Evolutionary conservation across 352 stramenopile species (phyloP), one percentile per base, ranked within the genome.

Genomic region (Achlya hypogyna): DNA sequence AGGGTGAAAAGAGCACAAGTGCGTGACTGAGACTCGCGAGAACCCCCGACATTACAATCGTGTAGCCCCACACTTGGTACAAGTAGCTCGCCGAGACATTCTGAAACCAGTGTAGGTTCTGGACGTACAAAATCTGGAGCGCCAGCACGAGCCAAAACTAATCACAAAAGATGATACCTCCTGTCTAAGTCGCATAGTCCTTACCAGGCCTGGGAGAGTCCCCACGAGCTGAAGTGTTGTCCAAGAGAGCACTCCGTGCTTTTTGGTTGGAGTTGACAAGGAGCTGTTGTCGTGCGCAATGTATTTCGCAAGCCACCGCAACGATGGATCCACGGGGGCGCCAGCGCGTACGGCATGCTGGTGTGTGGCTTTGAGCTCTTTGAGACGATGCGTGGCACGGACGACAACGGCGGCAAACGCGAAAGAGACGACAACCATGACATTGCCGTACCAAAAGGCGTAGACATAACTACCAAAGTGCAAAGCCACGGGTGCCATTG

Each of bases 381-480:
- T 65, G 42, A 65, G 47, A 14, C 34, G 59, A 5, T 12, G 16
- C 6, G 53, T 27, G 29, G 42, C 23, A 12, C 14, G 32, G 22
- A 59, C 59, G 5, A 27, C 32, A 9, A 65, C 16, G 18, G 22
- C 28, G 14, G 59, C 59, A 22, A 65, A 28, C 0, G 23, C 42
- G 31, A 28, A 65, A 18, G 59, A 65, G 20, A 65, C 10, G 23
- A 65, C 6, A 23, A 32, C 51, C 16, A 65, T 5, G 16, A 27
- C 59, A 9, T 51, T 16, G 20, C 59, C 59, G 32, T 65, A 65
- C 42, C 42, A 49, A 49, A 49, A 49, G 22, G 42, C 54, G 35
- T 87, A 72, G 40, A 92, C 82, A 69, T 97, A 96, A 31, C 85
- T 84, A 14, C 86, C 82, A 72, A 93, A 94, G 64, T 90, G 85